Conservation (phyloP, 331 rosid species). For the Malus hybrid region DNA sequence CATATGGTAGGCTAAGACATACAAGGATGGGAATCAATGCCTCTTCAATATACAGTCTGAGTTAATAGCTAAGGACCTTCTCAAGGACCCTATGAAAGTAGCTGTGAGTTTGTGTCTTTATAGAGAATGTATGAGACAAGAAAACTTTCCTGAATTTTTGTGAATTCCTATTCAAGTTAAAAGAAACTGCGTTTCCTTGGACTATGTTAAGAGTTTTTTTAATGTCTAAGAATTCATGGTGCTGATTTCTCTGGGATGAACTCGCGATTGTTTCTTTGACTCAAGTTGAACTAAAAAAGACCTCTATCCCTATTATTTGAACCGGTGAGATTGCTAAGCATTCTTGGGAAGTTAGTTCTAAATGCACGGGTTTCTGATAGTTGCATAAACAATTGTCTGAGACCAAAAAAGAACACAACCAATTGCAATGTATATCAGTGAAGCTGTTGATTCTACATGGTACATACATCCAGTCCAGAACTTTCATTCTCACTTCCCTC, state of each 20-base stretch:
- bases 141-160: not conserved
- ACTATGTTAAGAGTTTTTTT: not conserved
- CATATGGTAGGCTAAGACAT: not conserved
- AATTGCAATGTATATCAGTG: not conserved
- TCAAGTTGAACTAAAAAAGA: not conserved
- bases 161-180: not conserved
- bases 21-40: not conserved
- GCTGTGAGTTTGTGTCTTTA: not conserved
- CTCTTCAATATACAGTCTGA: not conserved
- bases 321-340: not conserved
- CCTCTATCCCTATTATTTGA: not conserved
- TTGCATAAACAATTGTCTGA: not conserved
- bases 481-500: not conserved
- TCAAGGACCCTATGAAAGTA: not conserved
- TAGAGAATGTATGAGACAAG: not conserved
- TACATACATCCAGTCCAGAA: not conserved
- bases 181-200: not conserved
- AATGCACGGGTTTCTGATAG: not conserved
- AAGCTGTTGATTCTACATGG: not conserved
- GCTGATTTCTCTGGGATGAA: not conserved
- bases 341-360: not conserved
- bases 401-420: no score
- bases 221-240: not conserved
- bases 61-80: not conserved
- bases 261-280: not conserved